A percentile compares a stretch with the other conserved stretches of the same genome.
Evolutionary conservation across 768 basidiomycete genomes (phyloP).

Genomic region (Russula earlei): DNA sequence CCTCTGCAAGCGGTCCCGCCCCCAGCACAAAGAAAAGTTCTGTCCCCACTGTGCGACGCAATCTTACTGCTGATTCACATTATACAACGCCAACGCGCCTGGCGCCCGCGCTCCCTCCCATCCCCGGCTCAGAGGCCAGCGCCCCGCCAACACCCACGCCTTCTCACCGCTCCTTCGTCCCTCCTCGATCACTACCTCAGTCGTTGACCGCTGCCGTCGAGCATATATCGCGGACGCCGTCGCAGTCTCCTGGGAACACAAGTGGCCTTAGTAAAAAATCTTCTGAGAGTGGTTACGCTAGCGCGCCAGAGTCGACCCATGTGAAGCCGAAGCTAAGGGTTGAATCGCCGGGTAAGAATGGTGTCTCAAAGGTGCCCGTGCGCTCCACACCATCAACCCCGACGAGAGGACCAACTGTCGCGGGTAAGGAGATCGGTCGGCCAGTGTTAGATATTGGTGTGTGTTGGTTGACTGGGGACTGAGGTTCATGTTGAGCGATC

Average conservation of each 20-base stretch:
- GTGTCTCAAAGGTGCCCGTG: background rate
- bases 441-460: constrained; percentile 65
- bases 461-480: constrained; percentile 20
- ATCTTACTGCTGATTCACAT: constrained; percentile 10
- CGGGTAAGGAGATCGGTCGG: constrained; percentile 54
- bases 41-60: constrained; percentile 13
- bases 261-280: constrained; percentile 9
- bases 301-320: constrained; percentile 5
- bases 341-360: background rate
- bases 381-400: constrained; percentile 7
- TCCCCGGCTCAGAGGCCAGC: constrained; percentile 51
- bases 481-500: background rate
- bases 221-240: constrained; percentile 35
- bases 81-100: constrained; percentile 20
- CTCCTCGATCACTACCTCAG: constrained; percentile 52
- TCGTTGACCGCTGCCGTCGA: constrained; percentile 67
- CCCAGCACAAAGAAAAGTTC: background rate
- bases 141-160: constrained; percentile 41
- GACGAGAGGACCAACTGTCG: constrained; percentile 18
- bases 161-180: constrained; percentile 37
- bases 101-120: constrained; percentile 25
- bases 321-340: background rate
- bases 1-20: constrained; percentile 2
- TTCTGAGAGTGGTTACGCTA: constrained; percentile 19
- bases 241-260: constrained; percentile 7